Conservation (phyloP, 345 rosid species). For the Trapa incisa region DNA sequence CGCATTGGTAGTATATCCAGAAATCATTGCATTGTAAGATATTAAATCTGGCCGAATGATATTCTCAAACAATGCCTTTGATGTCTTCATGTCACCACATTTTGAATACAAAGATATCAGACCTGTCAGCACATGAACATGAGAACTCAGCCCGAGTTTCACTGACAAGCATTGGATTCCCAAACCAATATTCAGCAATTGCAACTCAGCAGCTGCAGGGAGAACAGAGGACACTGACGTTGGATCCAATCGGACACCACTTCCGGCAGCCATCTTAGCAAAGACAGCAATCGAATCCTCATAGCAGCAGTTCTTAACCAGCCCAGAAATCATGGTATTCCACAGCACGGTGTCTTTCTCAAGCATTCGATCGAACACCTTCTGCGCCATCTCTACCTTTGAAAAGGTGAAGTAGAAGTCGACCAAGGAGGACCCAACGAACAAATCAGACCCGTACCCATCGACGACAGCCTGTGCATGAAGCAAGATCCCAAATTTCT, state of each 20-base stretch:
- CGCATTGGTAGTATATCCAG: constrained; percentile 51
- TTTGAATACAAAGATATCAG: constrained; percentile 53
- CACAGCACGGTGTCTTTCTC: constrained; percentile 51
- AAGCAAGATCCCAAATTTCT: constrained; percentile 25
- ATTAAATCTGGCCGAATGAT: constrained; percentile 47
- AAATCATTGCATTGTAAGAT: constrained; percentile 75
- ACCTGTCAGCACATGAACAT: constrained; percentile 49
- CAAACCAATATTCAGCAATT: constrained; percentile 45
- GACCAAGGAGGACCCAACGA: constrained; percentile 49
- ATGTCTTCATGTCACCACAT: constrained; percentile 34
- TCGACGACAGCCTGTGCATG: constrained; percentile 42
- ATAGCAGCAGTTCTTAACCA: constrained; percentile 28
- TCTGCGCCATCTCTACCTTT: constrained; percentile 20
- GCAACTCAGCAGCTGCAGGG: constrained; percentile 67
- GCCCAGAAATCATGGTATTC: constrained; percentile 62
- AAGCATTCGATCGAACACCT: constrained; percentile 56
- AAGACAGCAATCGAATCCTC: constrained; percentile 40
- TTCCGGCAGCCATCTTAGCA: constrained; percentile 29
- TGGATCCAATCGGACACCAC: constrained; percentile 26
- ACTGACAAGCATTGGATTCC: constrained; percentile 44
- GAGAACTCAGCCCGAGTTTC: constrained; percentile 40
- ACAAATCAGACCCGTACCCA: constrained; percentile 47
- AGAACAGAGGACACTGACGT: constrained; percentile 46
- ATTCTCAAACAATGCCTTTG: constrained; percentile 34
- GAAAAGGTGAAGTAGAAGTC: constrained; percentile 42